Conservation (phyloP, 345 rosid genomes). For the Bruguiera sexangula region DNA sequence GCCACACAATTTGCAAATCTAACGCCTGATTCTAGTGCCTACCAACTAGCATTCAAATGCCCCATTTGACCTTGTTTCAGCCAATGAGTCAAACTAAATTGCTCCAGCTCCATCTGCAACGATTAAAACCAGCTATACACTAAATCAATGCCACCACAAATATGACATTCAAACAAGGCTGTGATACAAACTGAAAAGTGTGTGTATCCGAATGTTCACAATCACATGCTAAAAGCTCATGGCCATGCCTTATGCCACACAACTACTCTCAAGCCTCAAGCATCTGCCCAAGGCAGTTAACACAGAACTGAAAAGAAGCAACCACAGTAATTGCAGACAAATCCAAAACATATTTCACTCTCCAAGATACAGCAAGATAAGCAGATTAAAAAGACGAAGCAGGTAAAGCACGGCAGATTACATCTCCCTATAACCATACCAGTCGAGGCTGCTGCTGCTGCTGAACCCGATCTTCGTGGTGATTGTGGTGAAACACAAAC, state of each 20-base stretch:
- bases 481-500: conserved; percentile 79
- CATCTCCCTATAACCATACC: conserved; percentile 1
- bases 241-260: not conserved
- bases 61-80: not conserved
- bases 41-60: not conserved
- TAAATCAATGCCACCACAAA: not conserved
- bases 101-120: not conserved
- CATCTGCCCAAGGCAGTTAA: not conserved
- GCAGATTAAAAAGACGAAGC: conserved; percentile 3
- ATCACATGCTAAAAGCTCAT: not conserved
- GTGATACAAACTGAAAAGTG: not conserved
- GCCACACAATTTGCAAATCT: no score
- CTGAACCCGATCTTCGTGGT: conserved; percentile 54
- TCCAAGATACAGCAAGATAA: not conserved
- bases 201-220: not conserved
- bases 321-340: no score
- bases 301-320: not conserved
- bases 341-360: no score
- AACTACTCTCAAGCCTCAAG: not conserved
- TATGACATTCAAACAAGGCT: not conserved
- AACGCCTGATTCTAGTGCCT: no score
- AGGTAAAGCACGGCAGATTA: not conserved
- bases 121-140: not conserved
- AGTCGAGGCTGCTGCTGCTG: not conserved
- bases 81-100: not conserved